Evolutionary conservation across 2,329 filamentous ascomycete species (phyloP).

Genomic region (Calonectria henricotiae): DNA sequence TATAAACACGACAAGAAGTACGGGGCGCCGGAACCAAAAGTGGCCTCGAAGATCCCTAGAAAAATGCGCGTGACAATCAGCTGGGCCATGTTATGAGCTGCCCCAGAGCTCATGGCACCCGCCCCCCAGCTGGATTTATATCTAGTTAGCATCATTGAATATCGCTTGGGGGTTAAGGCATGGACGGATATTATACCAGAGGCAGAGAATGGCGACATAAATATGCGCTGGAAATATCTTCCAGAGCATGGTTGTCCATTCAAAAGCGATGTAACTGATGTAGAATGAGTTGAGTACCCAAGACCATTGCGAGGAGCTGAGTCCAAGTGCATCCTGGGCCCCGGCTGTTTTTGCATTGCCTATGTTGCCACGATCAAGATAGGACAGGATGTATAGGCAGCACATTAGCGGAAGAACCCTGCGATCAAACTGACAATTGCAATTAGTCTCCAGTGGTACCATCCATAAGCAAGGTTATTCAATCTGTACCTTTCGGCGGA

Average conservation of each 20-base stretch:
- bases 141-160: not conserved
- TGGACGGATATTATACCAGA: slow-evolving; percentile 33
- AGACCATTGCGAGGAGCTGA: slow-evolving; percentile 39
- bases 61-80: slow-evolving; percentile 35
- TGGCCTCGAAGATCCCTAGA: slow-evolving; percentile 42
- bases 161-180: rapidly evolving
- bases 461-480: not conserved
- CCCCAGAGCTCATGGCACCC: slow-evolving; percentile 43
- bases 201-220: slow-evolving; percentile 37
- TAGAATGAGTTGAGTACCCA: slow-evolving; percentile 49
- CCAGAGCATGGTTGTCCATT: slow-evolving; percentile 48
- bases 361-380: slow-evolving; percentile 46
- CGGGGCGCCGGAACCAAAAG: slow-evolving; percentile 43
- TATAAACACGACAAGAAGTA: slow-evolving; percentile 44
- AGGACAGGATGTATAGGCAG: slow-evolving; percentile 45
- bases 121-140: slow-evolving; percentile 38
- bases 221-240: slow-evolving; percentile 43
- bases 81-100: slow-evolving; percentile 29
- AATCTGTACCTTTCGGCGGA: slow-evolving; percentile 1
- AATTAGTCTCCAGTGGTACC: not conserved
- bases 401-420: slow-evolving; percentile 43
- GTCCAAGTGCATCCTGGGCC: slow-evolving; percentile 34
- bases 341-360: slow-evolving; percentile 47
- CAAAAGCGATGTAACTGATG: slow-evolving; percentile 42
- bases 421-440: slow-evolving; percentile 39